Percentiles rank a stretch among this genome's conserved stretches.
Evolutionary conservation across 2,329 filamentous ascomycete genomes (phyloP).

Genomic region (Pezicula neosporulosa): DNA sequence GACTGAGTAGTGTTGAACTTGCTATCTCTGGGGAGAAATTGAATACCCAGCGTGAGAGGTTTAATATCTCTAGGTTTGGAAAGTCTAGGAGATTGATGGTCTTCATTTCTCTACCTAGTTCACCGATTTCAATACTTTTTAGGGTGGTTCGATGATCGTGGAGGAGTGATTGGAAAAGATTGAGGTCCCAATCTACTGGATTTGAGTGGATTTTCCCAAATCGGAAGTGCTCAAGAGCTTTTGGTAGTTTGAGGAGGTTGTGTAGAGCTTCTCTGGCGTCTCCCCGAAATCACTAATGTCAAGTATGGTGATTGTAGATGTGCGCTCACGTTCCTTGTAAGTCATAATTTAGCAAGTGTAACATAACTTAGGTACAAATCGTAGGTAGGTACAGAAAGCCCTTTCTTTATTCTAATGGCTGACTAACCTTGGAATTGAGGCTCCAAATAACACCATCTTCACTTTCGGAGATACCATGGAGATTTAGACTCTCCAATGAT

Average conservation of each 20-base stretch:
- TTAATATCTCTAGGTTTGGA: constrained; percentile 1
- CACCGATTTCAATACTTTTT: background rate
- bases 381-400: too few species aligned
- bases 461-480: background rate
- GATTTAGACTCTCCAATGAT: background rate
- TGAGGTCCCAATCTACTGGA: background rate
- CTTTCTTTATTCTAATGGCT: too few species aligned
- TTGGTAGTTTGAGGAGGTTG: constrained; percentile 1
- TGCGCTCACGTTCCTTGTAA: background rate
- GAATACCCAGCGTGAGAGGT: constrained; percentile 2
- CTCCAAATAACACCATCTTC: background rate
- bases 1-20: background rate
- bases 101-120: background rate
- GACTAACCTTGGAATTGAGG: background rate
- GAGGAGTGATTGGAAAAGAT: constrained; percentile 1
- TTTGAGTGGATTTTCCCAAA: constrained; percentile 1
- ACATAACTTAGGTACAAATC: too few species aligned
- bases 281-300: background rate
- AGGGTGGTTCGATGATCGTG: background rate
- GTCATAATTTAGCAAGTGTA: background rate
- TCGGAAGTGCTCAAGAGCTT: constrained; percentile 1
- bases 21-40: background rate
- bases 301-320: constrained; percentile 1
- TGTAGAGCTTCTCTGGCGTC: background rate
- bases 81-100: background rate